Conservation (phyloP, 78 protist genomes). For the Dictyostelium brefeldianum region DNA sequence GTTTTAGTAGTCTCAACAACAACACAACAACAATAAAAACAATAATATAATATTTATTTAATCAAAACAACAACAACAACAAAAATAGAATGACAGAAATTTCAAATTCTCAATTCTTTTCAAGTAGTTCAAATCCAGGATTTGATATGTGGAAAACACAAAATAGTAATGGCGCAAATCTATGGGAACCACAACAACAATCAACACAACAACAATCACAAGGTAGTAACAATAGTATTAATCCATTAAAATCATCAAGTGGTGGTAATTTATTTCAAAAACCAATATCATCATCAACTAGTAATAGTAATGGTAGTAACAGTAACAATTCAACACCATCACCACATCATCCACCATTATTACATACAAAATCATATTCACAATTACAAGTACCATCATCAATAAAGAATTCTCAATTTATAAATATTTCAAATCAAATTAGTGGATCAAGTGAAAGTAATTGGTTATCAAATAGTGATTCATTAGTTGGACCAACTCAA, state of each 20-base stretch:
- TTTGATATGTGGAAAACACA: slow-evolving; percentile 12
- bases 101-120: slow-evolving; percentile 11
- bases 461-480: slow-evolving; percentile 25
- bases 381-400: slow-evolving; percentile 42
- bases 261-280: not conserved
- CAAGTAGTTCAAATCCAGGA: not conserved
- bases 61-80: not conserved
- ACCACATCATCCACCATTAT: not conserved
- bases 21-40: not conserved
- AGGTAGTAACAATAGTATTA: not conserved
- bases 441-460: not conserved
- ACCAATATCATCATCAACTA: not conserved
- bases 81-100: slow-evolving; percentile 22
- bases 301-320: not conserved
- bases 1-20: not conserved
- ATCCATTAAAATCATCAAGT: slow-evolving; percentile 19
- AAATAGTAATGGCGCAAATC: not conserved
- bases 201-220: not conserved
- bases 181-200: slow-evolving; percentile 21
- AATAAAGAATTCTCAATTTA: slow-evolving; percentile 61
- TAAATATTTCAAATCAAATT: slow-evolving; percentile 34
- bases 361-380: slow-evolving; percentile 11
- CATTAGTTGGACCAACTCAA: not conserved
- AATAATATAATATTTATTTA: not conserved
- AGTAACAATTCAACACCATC: not conserved